Evolutionary conservation across 225 moss, liverwort and hornwort genomes (phyloP).

Genomic region (Marchantia polymorpha): DNA sequence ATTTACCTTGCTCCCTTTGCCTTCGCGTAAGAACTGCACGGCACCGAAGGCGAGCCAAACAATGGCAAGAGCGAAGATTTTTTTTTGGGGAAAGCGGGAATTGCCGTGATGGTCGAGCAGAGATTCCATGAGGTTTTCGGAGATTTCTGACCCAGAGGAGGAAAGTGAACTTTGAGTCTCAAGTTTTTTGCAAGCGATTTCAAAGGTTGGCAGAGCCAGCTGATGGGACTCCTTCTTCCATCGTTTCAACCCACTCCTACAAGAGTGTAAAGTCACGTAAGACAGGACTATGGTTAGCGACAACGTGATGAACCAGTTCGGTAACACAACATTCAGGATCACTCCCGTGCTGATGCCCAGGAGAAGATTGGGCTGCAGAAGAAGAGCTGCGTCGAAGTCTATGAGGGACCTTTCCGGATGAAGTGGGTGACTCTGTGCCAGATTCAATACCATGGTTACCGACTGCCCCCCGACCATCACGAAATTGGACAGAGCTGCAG

Average conservation of each 20-base stretch:
- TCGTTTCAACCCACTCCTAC: slow-evolving; percentile 19
- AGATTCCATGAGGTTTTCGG: slow-evolving; percentile 7
- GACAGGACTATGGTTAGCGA: slow-evolving; percentile 23
- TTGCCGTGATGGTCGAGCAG: slow-evolving; percentile 18
- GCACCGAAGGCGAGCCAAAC: slow-evolving; percentile 67
- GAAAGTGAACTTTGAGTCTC: not conserved
- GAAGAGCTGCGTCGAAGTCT: slow-evolving; percentile 37
- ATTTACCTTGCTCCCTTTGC: slow-evolving; percentile 57
- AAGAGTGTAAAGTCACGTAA: slow-evolving; percentile 21
- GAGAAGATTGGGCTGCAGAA: slow-evolving; percentile 41
- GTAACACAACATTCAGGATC: slow-evolving; percentile 33
- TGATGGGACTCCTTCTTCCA: slow-evolving; percentile 27
- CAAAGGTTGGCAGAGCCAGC: not conserved
- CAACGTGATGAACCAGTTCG: slow-evolving; percentile 33
- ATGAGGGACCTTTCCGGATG: slow-evolving; percentile 29
- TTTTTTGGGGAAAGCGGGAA: slow-evolving; percentile 22
- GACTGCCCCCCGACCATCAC: slow-evolving; percentile 32
- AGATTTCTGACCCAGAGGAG: not conserved
- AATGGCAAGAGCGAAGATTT: slow-evolving; percentile 33
- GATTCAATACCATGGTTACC: slow-evolving; percentile 22
- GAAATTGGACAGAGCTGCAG: slow-evolving; percentile 35
- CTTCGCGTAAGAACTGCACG: slow-evolving; percentile 65
- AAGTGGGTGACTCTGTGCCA: slow-evolving; percentile 23
- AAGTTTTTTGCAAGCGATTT: not conserved
- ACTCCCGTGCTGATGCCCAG: slow-evolving; percentile 43